Evolutionary conservation across 306 rosid genomes (phyloP).

Genomic region (Canavalia ensiformis): DNA sequence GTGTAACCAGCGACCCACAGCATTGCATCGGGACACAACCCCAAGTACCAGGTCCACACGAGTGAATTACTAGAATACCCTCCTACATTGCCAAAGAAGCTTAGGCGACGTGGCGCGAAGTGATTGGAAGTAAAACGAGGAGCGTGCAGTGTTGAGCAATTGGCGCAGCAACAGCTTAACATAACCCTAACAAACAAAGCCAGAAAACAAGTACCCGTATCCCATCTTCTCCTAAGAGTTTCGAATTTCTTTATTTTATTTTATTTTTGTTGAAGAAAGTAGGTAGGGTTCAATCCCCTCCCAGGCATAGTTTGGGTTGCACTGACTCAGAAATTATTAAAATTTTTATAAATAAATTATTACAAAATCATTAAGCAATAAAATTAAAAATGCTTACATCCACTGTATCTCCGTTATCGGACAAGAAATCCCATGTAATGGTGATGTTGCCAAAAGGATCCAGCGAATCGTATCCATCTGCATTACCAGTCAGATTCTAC

Average conservation of each 20-base stretch:
- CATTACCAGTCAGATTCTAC: constrained; percentile 41
- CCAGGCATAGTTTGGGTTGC: not conserved
- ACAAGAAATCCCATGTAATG: constrained; percentile 73
- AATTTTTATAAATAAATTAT: not conserved
- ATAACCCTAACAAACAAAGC: constrained; percentile 20
- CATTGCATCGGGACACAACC: no score
- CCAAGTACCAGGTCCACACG: no score
- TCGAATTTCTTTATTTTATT: not conserved
- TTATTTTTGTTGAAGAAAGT: not conserved
- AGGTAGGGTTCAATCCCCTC: not conserved
- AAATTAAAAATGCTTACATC: constrained; percentile 58
- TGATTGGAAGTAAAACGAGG: not conserved
- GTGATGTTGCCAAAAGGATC: constrained; percentile 78
- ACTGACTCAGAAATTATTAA: not conserved
- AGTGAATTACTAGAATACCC: constrained; percentile 15
- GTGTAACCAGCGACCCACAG: no score
- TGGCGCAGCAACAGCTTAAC: constrained; percentile 2
- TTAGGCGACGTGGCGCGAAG: constrained; percentile 25
- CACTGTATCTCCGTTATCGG: constrained; percentile 51
- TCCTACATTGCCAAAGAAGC: not conserved
- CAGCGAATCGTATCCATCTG: constrained; percentile 80
- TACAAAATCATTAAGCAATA: not conserved
- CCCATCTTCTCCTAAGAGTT: constrained; percentile 32
- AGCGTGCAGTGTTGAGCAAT: not conserved
- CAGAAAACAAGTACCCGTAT: not conserved